Percentiles rank a stretch among this genome's conserved stretches.
Evolutionary conservation across 345 rosid species (phyloP).

Genomic region (Aegle marmelos): DNA sequence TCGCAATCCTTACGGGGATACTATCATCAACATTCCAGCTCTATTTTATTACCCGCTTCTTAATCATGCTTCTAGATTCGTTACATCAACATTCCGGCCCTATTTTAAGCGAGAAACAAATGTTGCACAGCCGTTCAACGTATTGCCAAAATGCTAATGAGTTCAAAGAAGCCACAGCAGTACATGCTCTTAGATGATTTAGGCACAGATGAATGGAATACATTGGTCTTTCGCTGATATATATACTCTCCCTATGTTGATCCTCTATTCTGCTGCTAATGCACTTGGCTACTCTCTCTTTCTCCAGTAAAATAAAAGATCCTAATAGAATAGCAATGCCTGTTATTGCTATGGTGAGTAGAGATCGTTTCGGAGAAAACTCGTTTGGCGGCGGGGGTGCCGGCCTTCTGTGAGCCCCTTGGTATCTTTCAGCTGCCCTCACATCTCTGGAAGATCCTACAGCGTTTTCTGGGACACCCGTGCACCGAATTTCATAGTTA

Average conservation of each 20-base stretch:
- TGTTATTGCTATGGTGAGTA: constrained; percentile 83
- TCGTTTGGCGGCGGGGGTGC: constrained; percentile 36
- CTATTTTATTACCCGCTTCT: too few relatives aligned
- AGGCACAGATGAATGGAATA: constrained; percentile 26
- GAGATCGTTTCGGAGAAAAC: constrained; percentile 54
- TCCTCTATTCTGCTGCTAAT: constrained; percentile 34
- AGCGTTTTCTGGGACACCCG: constrained; percentile 51
- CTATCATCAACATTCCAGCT: too few relatives aligned
- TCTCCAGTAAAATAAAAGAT: constrained; percentile 72
- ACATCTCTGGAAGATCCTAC: constrained; percentile 79
- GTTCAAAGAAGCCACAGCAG: constrained; percentile 14
- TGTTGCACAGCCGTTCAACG: not conserved
- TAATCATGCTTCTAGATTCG: too few relatives aligned
- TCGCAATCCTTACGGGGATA: too few relatives aligned
- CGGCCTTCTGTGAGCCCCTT: constrained; percentile 50
- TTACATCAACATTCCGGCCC: too few relatives aligned
- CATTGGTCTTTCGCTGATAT: constrained; percentile 29
- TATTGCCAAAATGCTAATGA: constrained; percentile 19
- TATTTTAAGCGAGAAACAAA: not conserved
- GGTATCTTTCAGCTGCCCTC: constrained; percentile 61
- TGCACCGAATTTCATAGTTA: constrained; percentile 68
- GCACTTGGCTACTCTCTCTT: constrained; percentile 49
- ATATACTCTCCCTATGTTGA: constrained; percentile 24
- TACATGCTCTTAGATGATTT: constrained; percentile 16
- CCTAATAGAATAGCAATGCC: constrained; percentile 90